Base-by-base conservation (phyloP, 2,329 filamentous ascomycete species). In the Ceratocystis huliohia region DNA sequence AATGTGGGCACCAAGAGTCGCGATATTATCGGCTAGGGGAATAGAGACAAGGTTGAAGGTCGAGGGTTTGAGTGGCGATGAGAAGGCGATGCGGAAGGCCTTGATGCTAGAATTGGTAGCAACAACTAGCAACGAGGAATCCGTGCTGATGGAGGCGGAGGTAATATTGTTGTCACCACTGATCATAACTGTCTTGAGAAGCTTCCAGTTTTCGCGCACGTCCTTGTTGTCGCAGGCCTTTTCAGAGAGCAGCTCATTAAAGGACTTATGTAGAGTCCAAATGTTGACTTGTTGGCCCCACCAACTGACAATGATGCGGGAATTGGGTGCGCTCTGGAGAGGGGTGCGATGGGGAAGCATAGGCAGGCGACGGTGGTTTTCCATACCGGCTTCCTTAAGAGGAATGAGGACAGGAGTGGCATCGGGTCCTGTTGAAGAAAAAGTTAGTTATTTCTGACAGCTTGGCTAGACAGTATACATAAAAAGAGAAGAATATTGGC, bases 251-350 rank as follows among this genome's bases (percentile, higher is more conserved):
- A 84, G 74, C 50, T 81, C 77, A 37, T 75, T 75, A 17, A 81
- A 75, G 3, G 80, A 75, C 68, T 76, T 76, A 61, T 73, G 77
- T 17, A 85, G 72, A 48, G 79, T 83, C 91, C 92, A 99, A 68
- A 99, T 83, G 70, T 88, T 86, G 62, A 97, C 80, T 74, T 95
- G 89, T 66, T 88, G 83, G 70, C 93, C 89, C 91, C 92, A 97
- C 89, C 91, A 97, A 74, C 89, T 90, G 72, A 94, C 84, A 30
- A 99, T 78, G 25, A 96, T 78, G 62, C 94, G 84, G 56, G 86
- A 86, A 53, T 82, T 82, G 1, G 86, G 79, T 2, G 92, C 88
- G 70, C 89, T 92, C 45, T 84, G 79, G 6, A 96, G 75, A 2
- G 88, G 86, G 1, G 89, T 82, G 63, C 83, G 80, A 73, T 96